phyloP scores from a whole-genome alignment of 352 stramenopile species.

The Pythium oligandrum region DNA sequence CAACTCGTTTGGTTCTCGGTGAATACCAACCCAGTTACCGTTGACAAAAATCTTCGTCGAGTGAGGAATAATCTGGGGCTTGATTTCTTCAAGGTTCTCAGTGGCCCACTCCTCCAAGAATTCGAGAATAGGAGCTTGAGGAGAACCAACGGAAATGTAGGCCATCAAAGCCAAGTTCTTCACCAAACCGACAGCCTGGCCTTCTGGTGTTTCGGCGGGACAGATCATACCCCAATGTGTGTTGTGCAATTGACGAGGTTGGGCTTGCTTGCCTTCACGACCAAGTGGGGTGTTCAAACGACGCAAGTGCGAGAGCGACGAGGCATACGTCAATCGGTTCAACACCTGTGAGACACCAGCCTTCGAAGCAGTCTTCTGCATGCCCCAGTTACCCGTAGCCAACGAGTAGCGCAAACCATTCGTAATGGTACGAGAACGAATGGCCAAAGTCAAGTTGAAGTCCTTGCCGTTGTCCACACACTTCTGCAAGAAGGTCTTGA shows the following conservation, averaged over 20 bases:
- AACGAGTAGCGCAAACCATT: slow-evolving; percentile 98
- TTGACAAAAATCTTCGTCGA: slow-evolving; percentile 99
- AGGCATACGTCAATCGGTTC: slow-evolving; percentile 99
- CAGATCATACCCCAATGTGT: slow-evolving; percentile 99
- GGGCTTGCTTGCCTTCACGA: slow-evolving; percentile 98
- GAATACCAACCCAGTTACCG: slow-evolving; percentile 98
- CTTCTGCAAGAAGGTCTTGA: slow-evolving; percentile 92
- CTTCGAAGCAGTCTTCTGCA: slow-evolving; percentile 93
- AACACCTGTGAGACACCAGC: slow-evolving; percentile 99
- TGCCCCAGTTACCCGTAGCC: slow-evolving; percentile 99
- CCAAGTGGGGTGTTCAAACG: slow-evolving; percentile 99
- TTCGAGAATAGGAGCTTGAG: slow-evolving; percentile 95
- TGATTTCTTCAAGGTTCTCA: slow-evolving; percentile 97
- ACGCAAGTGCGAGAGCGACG: slow-evolving; percentile 97
- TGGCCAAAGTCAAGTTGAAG: slow-evolving; percentile 97
- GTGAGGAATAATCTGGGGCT: slow-evolving; percentile 95
- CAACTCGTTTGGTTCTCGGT: slow-evolving; percentile 95
- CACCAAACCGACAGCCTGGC: slow-evolving; percentile 93
- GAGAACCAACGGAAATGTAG: slow-evolving; percentile 94
- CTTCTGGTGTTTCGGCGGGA: slow-evolving; percentile 94
- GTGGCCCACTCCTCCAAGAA: slow-evolving; percentile 99
- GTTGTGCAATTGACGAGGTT: slow-evolving; percentile 99
- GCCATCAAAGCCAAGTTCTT: slow-evolving; percentile 99
- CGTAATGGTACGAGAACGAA: slow-evolving; percentile 97
- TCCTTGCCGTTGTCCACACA: slow-evolving; percentile 90